Evolutionary conservation across 257 asterid genomes (phyloP).

Genomic region (Parsonsia alboflavescens): DNA sequence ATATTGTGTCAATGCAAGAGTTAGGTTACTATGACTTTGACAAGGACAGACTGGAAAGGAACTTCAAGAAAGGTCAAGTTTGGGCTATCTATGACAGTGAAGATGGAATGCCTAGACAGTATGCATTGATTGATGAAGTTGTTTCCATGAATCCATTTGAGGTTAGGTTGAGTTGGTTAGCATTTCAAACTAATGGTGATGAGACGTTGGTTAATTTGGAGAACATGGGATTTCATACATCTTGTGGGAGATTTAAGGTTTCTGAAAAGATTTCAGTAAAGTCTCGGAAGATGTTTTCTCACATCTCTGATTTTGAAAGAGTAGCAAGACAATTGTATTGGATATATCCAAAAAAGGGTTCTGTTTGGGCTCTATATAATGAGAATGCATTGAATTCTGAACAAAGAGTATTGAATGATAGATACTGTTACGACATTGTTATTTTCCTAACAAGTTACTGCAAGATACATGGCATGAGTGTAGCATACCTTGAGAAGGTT

Average conservation of each 20-base stretch:
- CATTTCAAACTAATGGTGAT: constrained; percentile 37
- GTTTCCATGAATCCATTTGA: constrained; percentile 61
- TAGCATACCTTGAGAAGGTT: constrained; percentile 69
- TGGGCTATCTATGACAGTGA: constrained; percentile 83
- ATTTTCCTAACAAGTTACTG: constrained; percentile 56
- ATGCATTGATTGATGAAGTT: constrained; percentile 64
- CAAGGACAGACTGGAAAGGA: constrained; percentile 59
- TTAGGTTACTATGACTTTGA: constrained; percentile 70
- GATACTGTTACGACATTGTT: constrained; percentile 41
- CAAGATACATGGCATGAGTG: constrained; percentile 61
- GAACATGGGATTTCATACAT: constrained; percentile 35
- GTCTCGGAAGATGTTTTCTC: constrained; percentile 65
- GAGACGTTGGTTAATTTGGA: constrained; percentile 36
- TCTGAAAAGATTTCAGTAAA: constrained; percentile 41
- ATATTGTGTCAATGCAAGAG: constrained; percentile 45
- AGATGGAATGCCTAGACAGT: constrained; percentile 82
- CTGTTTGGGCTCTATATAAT: constrained; percentile 72
- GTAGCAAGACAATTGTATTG: constrained; percentile 61
- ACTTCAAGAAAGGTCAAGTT: constrained; percentile 81
- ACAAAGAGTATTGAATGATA: constrained; percentile 26
- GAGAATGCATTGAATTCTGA: constrained; percentile 20
- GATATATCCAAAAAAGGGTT: constrained; percentile 76
- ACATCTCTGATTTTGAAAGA: constrained; percentile 60
- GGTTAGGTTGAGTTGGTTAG: constrained; percentile 61
- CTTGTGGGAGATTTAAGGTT: constrained; percentile 76